These are phyloP conservation scores for Microcyclospora pomicola DNA, from an alignment of 2,329 filamentous ascomycete species.

Conservation along the genomic window DNA sequence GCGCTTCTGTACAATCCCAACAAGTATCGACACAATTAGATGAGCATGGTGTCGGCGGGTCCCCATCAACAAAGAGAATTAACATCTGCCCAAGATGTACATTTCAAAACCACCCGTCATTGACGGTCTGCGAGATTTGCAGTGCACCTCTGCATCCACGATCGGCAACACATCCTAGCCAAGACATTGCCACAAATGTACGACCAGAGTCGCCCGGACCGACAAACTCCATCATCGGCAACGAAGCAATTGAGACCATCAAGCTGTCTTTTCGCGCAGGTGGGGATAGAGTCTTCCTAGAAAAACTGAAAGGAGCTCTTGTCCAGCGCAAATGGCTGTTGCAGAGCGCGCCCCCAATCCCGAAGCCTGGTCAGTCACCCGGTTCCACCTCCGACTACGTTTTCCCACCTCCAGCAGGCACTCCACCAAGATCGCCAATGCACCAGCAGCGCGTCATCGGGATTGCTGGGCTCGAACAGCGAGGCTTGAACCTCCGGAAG, in stretches of 20 bases:
- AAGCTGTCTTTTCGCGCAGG: conserved; percentile 86
- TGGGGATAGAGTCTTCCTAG: conserved; percentile 80
- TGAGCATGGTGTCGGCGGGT: background rate
- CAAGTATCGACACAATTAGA: conserved; percentile 2
- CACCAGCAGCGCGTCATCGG: conserved; percentile 53
- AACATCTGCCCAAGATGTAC: conserved; percentile 59
- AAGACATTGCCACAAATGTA: conserved; percentile 3
- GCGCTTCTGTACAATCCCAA: conserved; percentile 2
- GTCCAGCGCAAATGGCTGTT: conserved; percentile 93
- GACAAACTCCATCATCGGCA: conserved; percentile 32
- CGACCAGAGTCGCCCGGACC: conserved; percentile 71
- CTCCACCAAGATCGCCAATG: conserved; percentile 11
- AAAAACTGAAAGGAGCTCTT: conserved; percentile 74
- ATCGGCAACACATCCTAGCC: conserved; percentile 7
- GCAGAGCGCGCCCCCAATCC: conserved; percentile 76
- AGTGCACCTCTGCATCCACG: conserved; percentile 56
- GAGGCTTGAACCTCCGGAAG: conserved; percentile 69
- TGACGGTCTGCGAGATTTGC: conserved; percentile 81
- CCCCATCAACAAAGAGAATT: background rate
- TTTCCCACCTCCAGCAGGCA: conserved; percentile 34
- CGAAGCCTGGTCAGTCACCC: conserved; percentile 39
- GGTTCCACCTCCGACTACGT: conserved; percentile 14
- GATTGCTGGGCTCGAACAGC: conserved; percentile 81
- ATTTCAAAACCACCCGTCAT: conserved; percentile 80
- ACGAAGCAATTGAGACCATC: conserved; percentile 57